phyloP scores from a whole-genome alignment of 495 filamentous ascomycete genomes.

The Rostrohypoxylon terebratum region DNA sequence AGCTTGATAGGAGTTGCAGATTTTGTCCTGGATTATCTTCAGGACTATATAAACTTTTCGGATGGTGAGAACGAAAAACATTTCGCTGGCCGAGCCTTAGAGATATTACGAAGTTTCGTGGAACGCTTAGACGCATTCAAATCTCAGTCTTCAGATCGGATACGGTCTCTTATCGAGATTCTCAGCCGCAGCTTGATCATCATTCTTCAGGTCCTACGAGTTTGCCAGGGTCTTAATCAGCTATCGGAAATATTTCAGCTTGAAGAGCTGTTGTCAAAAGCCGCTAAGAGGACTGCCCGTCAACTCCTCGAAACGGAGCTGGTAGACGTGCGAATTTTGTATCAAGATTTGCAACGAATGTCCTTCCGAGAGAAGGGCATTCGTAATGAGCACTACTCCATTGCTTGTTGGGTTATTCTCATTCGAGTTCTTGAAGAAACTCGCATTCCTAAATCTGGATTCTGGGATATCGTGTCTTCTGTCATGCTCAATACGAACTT shows the following conservation, averaged over 20 bases:
- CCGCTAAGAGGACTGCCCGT: constrained; percentile 51
- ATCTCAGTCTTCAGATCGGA: constrained; percentile 11
- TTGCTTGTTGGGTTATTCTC: constrained; percentile 75
- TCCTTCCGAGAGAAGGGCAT: constrained; percentile 74
- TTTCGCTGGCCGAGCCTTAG: constrained; percentile 59
- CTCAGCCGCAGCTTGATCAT: constrained; percentile 47
- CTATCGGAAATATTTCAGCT: constrained; percentile 51
- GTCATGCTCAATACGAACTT: constrained; percentile 51
- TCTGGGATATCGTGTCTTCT: constrained; percentile 69
- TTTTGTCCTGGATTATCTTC: constrained; percentile 57
- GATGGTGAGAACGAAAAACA: constrained; percentile 47
- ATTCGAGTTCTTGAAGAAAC: constrained; percentile 68
- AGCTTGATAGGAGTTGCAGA: constrained; percentile 49
- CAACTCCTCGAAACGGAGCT: constrained; percentile 63
- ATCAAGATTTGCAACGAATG: constrained; percentile 68
- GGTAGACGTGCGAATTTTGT: constrained; percentile 66
- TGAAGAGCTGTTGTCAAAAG: constrained; percentile 58
- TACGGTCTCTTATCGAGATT: constrained; percentile 44
- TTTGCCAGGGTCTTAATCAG: constrained; percentile 48
- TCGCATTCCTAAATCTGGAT: constrained; percentile 58
- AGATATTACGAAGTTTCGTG: constrained; percentile 58
- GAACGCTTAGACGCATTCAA: constrained; percentile 48
- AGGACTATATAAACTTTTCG: constrained; percentile 53
- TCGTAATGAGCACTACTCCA: constrained; percentile 63
- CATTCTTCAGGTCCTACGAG: constrained; percentile 48